Evolutionary conservation across 164 flowering plant species (phyloP), one percentile per base, ranked within the genome.

Genomic region (Nymphaea thermarum): DNA sequence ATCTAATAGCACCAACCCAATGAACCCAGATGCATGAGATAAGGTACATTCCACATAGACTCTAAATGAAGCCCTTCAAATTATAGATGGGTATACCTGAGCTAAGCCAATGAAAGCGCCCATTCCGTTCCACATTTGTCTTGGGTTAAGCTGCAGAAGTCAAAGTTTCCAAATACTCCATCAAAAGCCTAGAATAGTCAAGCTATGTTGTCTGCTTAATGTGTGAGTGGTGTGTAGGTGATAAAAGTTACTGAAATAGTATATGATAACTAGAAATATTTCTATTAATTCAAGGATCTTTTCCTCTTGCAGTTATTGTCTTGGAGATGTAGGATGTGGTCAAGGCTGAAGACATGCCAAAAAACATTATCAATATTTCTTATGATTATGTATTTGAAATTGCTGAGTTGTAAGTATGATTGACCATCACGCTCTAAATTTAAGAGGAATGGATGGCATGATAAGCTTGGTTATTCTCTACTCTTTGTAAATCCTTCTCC

Each of bases 281-380:
- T 62, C 3, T 4, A 62, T 62, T 62, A 41, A 17, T 17, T 4
- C 64, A 17, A 11, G 6, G 16, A 17, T 62, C 42, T 17, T 62
- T 62, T 62, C 8, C 42, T 62, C 42, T 62, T 62, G 64, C 64
- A 62, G 64, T 62, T 62, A 62, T 62, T 62, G 64, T 62, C 42
- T 41, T 62, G 42, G 64, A 62, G 64, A 62, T 62, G 64, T 62
- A 62, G 42, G 64, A 2, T 10, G 64, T 62, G 64, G 57, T 51
- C 57, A 25, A 25, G 36, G 57, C 14, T 15, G 57, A 51, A 51
- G 57, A 51, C 14, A 5, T 51, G 57, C 12, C 57, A 51, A 51
- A 25, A 25, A 25, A 25, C 36, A 25, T 51, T 15, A 10, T 51
- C 57, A 10, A 51, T 51, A 3, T 8, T 51, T 51, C 3, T 51